A percentile compares a stretch with the other conserved stretches of the same genome.
These are phyloP conservation scores for Candida frijolesensis DNA, from an alignment of 1,139 yeast genomes.

Conservation along the genomic window DNA sequence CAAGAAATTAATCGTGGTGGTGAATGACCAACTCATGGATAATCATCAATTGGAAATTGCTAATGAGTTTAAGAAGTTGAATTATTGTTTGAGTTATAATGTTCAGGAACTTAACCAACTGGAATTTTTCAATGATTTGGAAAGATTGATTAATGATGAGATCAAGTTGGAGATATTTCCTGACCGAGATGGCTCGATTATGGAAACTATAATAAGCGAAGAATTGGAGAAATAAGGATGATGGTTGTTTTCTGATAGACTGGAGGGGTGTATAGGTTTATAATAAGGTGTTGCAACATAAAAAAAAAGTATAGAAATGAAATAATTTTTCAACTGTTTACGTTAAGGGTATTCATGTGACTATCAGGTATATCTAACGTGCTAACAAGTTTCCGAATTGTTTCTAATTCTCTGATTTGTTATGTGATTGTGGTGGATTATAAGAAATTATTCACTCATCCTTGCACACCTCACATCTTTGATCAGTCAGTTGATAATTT, in stretches of 20 bases:
- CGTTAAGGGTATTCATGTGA: too few relatives aligned
- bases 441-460: too few relatives aligned
- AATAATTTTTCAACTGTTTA: too few relatives aligned
- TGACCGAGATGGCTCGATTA: constrained; percentile 7
- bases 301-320: too few relatives aligned
- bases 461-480: too few relatives aligned
- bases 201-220: constrained; percentile 13
- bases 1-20: constrained; percentile 67
- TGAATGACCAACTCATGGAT: constrained; percentile 73
- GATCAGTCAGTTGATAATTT: too few relatives aligned
- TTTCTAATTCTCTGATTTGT: too few relatives aligned
- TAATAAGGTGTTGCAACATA: too few relatives aligned
- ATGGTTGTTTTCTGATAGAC: not conserved
- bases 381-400: too few relatives aligned
- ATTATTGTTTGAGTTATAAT: constrained; percentile 17
- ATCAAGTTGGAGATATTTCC: constrained; percentile 7
- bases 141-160: constrained; percentile 6
- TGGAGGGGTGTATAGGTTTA: not conserved
- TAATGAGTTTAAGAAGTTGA: constrained; percentile 42
- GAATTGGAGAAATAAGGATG: constrained; percentile 10
- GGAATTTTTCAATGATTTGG: constrained; percentile 7
- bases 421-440: too few relatives aligned
- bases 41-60: constrained; percentile 89
- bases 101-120: constrained; percentile 6
- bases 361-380: too few relatives aligned